These are phyloP conservation scores for Trametes gibbosa DNA, from an alignment of 768 basidiomycete genomes.

Conservation along the genomic window DNA sequence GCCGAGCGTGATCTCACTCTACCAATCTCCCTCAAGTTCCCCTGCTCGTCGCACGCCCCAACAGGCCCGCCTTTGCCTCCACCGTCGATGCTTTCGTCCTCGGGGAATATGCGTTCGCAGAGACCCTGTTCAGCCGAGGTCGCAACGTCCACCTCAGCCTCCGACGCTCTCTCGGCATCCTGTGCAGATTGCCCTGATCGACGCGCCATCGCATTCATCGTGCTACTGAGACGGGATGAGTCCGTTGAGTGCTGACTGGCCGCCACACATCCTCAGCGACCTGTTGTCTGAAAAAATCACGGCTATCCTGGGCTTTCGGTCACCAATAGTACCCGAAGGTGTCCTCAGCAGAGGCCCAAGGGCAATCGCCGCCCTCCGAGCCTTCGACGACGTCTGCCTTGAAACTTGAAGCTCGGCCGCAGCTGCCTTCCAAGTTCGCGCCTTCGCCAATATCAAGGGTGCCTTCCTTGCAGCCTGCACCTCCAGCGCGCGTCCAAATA, in stretches of 20 bases:
- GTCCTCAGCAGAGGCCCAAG: not conserved
- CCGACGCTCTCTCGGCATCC: not conserved
- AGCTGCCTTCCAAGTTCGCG: not conserved
- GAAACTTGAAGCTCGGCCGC: not conserved
- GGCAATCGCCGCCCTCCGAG: no score
- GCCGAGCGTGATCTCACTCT: not conserved
- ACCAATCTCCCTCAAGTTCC: not conserved
- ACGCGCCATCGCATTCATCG: not conserved
- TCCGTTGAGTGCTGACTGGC: not conserved
- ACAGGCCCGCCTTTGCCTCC: no score
- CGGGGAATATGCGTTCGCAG: no score
- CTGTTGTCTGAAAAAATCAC: no score
- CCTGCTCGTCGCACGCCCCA: not conserved
- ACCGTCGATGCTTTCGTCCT: no score
- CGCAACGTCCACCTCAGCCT: no score
- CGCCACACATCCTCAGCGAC: not conserved
- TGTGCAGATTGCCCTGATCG: conserved; percentile 5
- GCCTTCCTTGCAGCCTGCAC: not conserved
- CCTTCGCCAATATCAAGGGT: conserved; percentile 12
- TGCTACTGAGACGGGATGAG: not conserved
- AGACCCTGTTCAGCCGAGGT: no score
- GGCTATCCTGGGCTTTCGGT: no score
- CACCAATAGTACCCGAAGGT: no score
- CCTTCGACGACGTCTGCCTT: no score
- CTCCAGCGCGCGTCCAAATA: not conserved